phyloP scores from a whole-genome alignment of 345 rosid species.

The Anastatica hierochuntica region DNA sequence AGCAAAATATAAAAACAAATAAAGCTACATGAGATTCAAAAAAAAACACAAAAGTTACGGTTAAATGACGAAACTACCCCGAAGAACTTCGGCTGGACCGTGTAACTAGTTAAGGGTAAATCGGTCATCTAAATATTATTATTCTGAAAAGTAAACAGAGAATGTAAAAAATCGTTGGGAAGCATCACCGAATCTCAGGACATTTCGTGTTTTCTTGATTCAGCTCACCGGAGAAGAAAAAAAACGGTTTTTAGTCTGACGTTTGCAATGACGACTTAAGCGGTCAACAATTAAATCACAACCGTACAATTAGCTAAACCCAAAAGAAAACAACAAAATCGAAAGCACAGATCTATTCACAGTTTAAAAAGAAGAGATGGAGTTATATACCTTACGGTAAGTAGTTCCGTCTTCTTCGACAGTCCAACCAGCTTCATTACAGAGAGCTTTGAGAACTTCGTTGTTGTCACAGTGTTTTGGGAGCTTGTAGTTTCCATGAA shows the following conservation, averaged over 20 bases:
- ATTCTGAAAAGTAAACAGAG: too few relatives aligned
- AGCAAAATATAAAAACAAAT: background rate
- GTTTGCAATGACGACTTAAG: constrained; percentile 5
- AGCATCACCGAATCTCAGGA: constrained; percentile 30
- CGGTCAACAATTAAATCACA: constrained; percentile 7
- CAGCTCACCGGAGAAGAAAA: constrained; percentile 11
- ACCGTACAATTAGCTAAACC: too few relatives aligned
- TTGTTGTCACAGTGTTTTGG: constrained; percentile 98
- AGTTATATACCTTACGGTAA: constrained; percentile 64
- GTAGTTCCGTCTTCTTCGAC: constrained; percentile 98
- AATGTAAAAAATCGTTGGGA: too few relatives aligned
- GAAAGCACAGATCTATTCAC: constrained; percentile 19
- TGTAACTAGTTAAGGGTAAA: constrained; percentile 2
- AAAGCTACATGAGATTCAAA: background rate
- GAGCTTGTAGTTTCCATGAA: constrained; percentile 88
- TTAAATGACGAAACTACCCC: constrained; percentile 5
- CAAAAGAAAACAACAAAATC: too few relatives aligned
- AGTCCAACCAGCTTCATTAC: constrained; percentile 92
- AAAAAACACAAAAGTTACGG: background rate
- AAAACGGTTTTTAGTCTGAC: constrained; percentile 20
- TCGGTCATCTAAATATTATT: background rate
- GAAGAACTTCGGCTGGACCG: background rate
- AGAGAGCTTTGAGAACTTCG: constrained; percentile 92
- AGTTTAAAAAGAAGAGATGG: background rate
- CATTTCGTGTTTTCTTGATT: constrained; percentile 18